Conservation (phyloP, 2,329 filamentous ascomycete genomes). For the Monosporascus sp. region DNA sequence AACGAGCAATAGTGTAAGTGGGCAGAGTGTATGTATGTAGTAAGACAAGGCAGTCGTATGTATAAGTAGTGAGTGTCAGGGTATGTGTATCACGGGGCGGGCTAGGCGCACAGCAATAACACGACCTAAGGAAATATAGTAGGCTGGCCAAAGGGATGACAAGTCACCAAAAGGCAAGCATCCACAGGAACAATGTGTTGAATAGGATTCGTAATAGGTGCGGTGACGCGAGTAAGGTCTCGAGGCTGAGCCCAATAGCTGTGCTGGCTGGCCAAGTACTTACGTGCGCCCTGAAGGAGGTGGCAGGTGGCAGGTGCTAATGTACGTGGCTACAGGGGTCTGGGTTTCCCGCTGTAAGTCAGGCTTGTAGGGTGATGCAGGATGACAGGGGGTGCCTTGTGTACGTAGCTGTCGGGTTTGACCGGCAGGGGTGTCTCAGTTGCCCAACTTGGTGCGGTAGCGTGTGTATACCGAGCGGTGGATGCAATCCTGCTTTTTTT, state of each 20-base stretch:
- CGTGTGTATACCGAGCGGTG: constrained; percentile 1
- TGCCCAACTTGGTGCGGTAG: constrained; percentile 4
- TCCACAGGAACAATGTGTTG: constrained; percentile 16
- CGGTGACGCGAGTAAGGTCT: constrained; percentile 10
- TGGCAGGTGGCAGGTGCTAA: not conserved
- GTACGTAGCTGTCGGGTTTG: constrained; percentile 1
- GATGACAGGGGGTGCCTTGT: constrained; percentile 4
- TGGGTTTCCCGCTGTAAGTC: not conserved
- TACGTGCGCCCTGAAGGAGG: not conserved
- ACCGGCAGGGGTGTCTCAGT: constrained; percentile 6
- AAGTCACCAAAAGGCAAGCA: constrained; percentile 10
- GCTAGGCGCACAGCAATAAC: constrained; percentile 16
- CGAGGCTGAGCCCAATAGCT: constrained; percentile 14
- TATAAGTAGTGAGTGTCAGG: constrained; percentile 7
- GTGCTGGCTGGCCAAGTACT: constrained; percentile 11
- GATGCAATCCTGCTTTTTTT: constrained; percentile 6
- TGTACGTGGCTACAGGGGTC: constrained; percentile 1
- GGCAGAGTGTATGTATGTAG: constrained; percentile 5
- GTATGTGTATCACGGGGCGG: constrained; percentile 27
- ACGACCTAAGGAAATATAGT: constrained; percentile 17
- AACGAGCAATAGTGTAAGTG: constrained; percentile 5
- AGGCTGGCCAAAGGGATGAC: constrained; percentile 14
- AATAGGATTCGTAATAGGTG: constrained; percentile 5
- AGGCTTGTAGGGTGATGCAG: not conserved
- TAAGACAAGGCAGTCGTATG: not conserved